Evolutionary conservation across 163 green algal genomes (phyloP).

Genomic region (Volvox carteri): DNA sequence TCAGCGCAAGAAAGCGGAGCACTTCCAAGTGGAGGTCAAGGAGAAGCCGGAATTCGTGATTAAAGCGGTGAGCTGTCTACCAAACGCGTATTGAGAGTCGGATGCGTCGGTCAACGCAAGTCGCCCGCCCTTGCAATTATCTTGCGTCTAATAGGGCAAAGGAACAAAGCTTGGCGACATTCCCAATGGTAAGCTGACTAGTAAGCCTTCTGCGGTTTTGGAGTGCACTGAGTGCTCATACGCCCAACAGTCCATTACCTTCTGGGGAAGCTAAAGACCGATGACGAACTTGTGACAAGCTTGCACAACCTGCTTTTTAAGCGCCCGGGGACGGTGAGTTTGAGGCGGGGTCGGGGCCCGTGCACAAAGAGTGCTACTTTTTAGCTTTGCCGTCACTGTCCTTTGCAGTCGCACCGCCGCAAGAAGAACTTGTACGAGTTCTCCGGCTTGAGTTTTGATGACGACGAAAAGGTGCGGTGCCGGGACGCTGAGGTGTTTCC

Average conservation of each 20-base stretch:
- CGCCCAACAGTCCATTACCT: slow-evolving; percentile 67
- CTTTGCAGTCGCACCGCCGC: slow-evolving; percentile 62
- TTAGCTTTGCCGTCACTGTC: no score
- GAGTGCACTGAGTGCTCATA: no score
- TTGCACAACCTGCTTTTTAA: slow-evolving; percentile 67
- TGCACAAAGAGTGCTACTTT: neutral
- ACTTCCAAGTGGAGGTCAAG: slow-evolving; percentile 21
- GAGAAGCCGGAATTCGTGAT: slow-evolving; percentile 57
- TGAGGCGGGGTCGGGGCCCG: neutral
- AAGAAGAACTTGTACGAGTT: slow-evolving; percentile 71
- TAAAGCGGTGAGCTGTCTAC: slow-evolving; percentile 13
- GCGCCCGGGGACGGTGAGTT: slow-evolving; percentile 62
- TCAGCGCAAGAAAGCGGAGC: slow-evolving; percentile 45
- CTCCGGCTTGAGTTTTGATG: slow-evolving; percentile 65
- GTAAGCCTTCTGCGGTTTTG: neutral
- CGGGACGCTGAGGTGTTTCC: neutral
- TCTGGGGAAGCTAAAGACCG: slow-evolving; percentile 65
- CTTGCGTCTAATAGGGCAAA: slow-evolving; percentile 53
- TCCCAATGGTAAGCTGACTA: slow-evolving; percentile 62
- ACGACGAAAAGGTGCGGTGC: slow-evolving; percentile 59
- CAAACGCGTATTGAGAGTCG: neutral
- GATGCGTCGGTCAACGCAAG: slow-evolving; percentile 27
- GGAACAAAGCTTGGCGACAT: slow-evolving; percentile 71
- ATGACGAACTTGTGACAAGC: slow-evolving; percentile 61
- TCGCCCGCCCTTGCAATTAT: neutral